Base-by-base conservation (phyloP, 345 rosid genomes). In the Noccaea bulbosa region DNA sequence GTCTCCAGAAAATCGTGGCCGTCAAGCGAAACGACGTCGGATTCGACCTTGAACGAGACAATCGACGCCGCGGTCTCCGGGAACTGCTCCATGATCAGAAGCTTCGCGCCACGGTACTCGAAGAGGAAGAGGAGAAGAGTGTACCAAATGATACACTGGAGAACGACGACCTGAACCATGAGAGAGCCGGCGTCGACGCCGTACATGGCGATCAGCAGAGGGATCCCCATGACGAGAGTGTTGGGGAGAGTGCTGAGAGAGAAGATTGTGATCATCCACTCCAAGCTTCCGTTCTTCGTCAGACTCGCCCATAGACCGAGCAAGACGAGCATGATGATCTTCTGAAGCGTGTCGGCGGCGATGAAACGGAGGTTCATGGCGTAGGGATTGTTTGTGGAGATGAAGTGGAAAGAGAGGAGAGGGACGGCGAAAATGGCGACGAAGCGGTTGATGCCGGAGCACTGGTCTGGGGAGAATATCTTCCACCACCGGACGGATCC, bases 401-500 rank as follows among this genome's bases (percentile, higher is more conserved):
- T 93, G 83, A 93, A 91, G 73, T 93, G 98, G 85, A 93, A 91
- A 37, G 98, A 93, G 56, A 93, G 83, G 32, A 93, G 88, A 3
- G 98, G 98, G 15, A 93, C 98, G 0, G 98, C 97, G 65, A 93
- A 93, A 0, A 93, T 78, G 38, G 98, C 98, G 11, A 91, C 98
- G 67, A 93, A 91, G 15, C 97, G 90, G 72, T 93, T 93, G 83
- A 93, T 93, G 8, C 98, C 98, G 15, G 98, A 93, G 81, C 98
- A 93, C 55, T 93, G 98, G 64, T 91, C 97, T 0, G 97, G 96
- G 0, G 92, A 75, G 80, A 93, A 93, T 27, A 93, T 93, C 67
- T 86, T 88, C 97, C 98, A 93, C 98, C 97, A 93, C 44, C 88
- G 90, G 7, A 93, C 98, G 17, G 98, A 93, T 16, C 98, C 97